Evolutionary conservation across 2,329 filamentous ascomycete genomes (phyloP), one percentile per base, ranked within the genome.

Genomic region (Talaromyces sp.): DNA sequence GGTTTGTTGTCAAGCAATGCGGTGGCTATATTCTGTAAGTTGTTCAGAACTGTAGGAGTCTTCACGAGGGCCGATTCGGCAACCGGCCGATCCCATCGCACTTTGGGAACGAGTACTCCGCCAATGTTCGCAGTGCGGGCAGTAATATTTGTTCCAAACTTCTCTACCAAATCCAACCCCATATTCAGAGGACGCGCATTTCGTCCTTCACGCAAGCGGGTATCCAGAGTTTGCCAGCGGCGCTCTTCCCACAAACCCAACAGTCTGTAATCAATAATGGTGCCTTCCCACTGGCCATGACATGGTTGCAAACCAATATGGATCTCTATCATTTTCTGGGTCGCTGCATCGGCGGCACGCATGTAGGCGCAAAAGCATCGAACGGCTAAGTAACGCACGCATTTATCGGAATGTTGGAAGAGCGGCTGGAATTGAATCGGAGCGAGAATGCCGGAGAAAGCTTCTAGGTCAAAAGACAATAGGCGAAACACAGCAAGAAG

Each of bases 341-440:
- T 82, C 64, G 90, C 90, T 64, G 83, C 80, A 73, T 99, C 95
- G 4, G 95, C 89, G 31, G 89, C 89, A 68, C 86, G 86, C 67
- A 96, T 85, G 60, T 91, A 85, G 64, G 91, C 81, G 69, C 89
- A 92, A 65, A 96, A 89, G 62, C 93, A 85, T 64, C 91, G 86
- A 59, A 96, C 83, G 14, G 92, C 89, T 63, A 98, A 81, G 74
- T 93, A 96, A 75, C 89, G 86, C 56, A 96, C 84, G 17, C 84
- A 77, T 61, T 76, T 78, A 65, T 82, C 81, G 53, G 73, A 58
- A 68, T 86, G 82, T 51, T 80, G 78, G 66, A 96, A 89, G 13
- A 96, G 78, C 31, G 76, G 75, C 75, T 92, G 87, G 50, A 96
- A 80, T 64, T 84, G 83, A 53, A 85, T 82, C 0, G 89, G 86